Evolutionary conservation across 2,329 filamentous ascomycete genomes (phyloP), one percentile per base, ranked within the genome.

Genomic region (Fusarium oxysporum): DNA sequence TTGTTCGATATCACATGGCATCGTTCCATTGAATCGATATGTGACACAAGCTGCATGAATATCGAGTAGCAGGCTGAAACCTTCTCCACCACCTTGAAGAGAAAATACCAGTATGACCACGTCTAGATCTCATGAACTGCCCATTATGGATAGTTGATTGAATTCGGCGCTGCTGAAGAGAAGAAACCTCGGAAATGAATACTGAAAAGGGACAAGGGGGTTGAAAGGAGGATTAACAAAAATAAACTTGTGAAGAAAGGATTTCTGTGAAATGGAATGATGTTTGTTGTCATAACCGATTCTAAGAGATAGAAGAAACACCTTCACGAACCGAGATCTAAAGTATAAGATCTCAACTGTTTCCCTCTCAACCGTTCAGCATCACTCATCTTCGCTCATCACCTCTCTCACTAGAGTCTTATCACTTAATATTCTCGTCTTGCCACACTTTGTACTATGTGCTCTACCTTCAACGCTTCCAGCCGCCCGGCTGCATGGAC

Each of bases 401-500:
- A 30, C 2, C 7, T 30, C 3, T 8, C 28, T 9, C 28, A 33
- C 14, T 19, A 8, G 37, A 45, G 16, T 3, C 10, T 19, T 10
- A 14, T 47, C 44, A 21, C 3, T 32, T 33, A 8, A 11, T 30
- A 16, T 41, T 37, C 30, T 28, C 19, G 21, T 40, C 38, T 40
- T 21, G 12, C 21, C 21, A 40, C 21, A 43, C 38, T 21, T 40
- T 21, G 13, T 3, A 45, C 25, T 17, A 59, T 59, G 43, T 40
- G 21, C 16, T 40, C 56, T 11, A 51, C 57, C 40, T 37, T 48
- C 40, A 57, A 38, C 16, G 25, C 37, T 8, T 55, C 65, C 40
- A 48, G 45, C 40, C 55, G 60, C 8, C 55, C 60, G 10, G 50
- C 65, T 37, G 48, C 68, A 16, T 73, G 70, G 65, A 73, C 47